Base-by-base conservation (phyloP, 1,139 yeast species). In the Candida frijolesensis region DNA sequence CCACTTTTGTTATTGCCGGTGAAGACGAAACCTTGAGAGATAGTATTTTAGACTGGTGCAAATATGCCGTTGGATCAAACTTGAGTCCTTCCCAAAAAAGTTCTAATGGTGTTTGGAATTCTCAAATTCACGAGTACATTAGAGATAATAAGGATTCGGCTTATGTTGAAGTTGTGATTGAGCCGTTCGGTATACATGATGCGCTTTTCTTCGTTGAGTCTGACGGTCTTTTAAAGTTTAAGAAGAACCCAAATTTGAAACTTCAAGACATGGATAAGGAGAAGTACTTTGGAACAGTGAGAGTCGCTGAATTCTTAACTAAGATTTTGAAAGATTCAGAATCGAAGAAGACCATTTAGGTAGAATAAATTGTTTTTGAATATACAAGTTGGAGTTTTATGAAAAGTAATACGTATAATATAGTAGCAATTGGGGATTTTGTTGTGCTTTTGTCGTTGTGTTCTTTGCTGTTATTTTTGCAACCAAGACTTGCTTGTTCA, bases 141-240 rank as follows among this genome's bases (percentile, higher is more conserved):
- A 56, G 57, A 47, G 47, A 60, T 45, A 44, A 56, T 18, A 49
- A 52, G 43, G 32, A 41, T 2, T 44, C 60, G 41, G 58, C 67
- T 46, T 48, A 62, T 51, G 51, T 58, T 42, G 43, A 52, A 34
- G 56, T 68, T 4, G 67, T 60, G 51, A 63, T 75, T 32, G 80
- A 76, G 54, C 81, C 80, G 0, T 68, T 70, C 71, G 81, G 81
- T 3, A 61, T 74, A 18, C 81, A 76, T 57, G 81, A 74, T 57
- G 54, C 72, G 0, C 46, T 59, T 25, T 65, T 75, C 41, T 66
- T 70, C 52, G 64, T 71, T 50, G 80, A 76, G 52, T 62, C 65
- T 57, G 54, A 12, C 35, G 44, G 62, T 11, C 39, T 63, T 12
- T 37, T 46, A 4, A 45, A 58, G 41, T 37, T 60, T 10, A 51